Conservation (phyloP, 2,329 filamentous ascomycete genomes). For the Diaporthe sp. region DNA sequence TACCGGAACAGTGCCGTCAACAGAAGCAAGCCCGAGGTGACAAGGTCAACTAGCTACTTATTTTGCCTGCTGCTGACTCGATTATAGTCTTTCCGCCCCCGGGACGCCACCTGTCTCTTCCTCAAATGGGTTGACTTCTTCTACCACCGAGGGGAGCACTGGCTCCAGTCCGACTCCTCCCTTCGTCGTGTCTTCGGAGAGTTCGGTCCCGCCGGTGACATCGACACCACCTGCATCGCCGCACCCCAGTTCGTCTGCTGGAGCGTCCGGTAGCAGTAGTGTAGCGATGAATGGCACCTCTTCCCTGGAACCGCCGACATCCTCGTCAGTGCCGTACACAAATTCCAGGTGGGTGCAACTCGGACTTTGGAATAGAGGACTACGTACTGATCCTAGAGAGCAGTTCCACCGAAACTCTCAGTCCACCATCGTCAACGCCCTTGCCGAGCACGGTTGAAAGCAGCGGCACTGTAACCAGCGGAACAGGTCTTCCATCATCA, state of each 20-base stretch:
- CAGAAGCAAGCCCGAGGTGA: constrained; percentile 27
- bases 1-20: neutral
- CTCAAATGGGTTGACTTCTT: constrained; percentile 16
- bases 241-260: constrained; percentile 11
- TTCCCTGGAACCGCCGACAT: constrained; percentile 40
- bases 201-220: neutral
- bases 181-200: neutral
- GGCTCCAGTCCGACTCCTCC: constrained; percentile 2
- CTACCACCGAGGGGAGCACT: neutral
- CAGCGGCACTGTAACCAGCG: neutral
- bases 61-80: constrained; percentile 1
- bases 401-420: constrained; percentile 9
- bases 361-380: neutral
- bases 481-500: constrained; percentile 13
- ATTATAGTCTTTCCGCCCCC: neutral
- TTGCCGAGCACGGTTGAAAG: constrained; percentile 2
- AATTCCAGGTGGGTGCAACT: constrained; percentile 35
- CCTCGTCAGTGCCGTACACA: constrained; percentile 36
- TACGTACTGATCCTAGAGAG: constrained; percentile 9
- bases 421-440: neutral
- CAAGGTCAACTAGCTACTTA: neutral
- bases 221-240: neutral
- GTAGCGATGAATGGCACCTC: constrained; percentile 26
- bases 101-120: neutral
- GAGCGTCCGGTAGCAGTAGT: neutral